Conservation (phyloP, 352 stramenopile species). For the Pythium volutum region DNA sequence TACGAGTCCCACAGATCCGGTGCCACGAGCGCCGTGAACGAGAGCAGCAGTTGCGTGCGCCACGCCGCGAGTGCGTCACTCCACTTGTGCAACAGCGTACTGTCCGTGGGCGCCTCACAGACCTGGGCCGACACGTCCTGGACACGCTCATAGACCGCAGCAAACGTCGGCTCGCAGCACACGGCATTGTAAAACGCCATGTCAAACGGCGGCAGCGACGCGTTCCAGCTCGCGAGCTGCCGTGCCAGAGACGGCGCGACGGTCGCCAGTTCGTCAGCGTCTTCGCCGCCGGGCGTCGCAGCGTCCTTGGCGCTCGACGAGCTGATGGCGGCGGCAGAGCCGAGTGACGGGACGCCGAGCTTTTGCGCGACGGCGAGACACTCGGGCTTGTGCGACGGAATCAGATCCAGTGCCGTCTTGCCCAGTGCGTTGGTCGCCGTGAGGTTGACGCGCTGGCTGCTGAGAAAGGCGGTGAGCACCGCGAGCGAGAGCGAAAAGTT, state of each 20-base stretch:
- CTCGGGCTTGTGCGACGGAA: slow-evolving; percentile 53
- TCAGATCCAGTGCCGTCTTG: slow-evolving; percentile 60
- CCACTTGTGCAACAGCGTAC: slow-evolving; percentile 42
- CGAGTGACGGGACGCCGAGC: slow-evolving; percentile 47
- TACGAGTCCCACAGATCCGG: slow-evolving; percentile 68
- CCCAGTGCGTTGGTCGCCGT: slow-evolving; percentile 67
- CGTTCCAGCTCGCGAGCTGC: slow-evolving; percentile 57
- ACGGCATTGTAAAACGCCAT: slow-evolving; percentile 71
- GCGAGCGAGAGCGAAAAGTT: slow-evolving; percentile 55
- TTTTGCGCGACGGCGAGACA: slow-evolving; percentile 58
- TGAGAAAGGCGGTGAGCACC: slow-evolving; percentile 60
- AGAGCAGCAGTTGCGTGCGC: slow-evolving; percentile 61
- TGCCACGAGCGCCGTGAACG: slow-evolving; percentile 65
- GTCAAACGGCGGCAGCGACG: slow-evolving; percentile 72
- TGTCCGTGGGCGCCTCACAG: slow-evolving; percentile 34
- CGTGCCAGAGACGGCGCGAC: slow-evolving; percentile 43
- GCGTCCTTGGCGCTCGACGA: slow-evolving; percentile 17
- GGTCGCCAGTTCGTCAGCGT: slow-evolving; percentile 49
- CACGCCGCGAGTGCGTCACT: slow-evolving; percentile 50
- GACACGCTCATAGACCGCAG: slow-evolving; percentile 52
- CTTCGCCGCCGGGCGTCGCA: slow-evolving; percentile 55
- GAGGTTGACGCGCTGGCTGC: slow-evolving; percentile 53
- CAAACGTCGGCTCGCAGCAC: slow-evolving; percentile 71
- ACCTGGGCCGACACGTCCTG: slow-evolving; percentile 55
- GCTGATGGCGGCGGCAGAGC: background rate